A percentile compares a stretch with the other conserved stretches of the same genome.
Conservation (phyloP, 2,329 filamentous ascomycete species). For the Cyclaneusma minus region DNA sequence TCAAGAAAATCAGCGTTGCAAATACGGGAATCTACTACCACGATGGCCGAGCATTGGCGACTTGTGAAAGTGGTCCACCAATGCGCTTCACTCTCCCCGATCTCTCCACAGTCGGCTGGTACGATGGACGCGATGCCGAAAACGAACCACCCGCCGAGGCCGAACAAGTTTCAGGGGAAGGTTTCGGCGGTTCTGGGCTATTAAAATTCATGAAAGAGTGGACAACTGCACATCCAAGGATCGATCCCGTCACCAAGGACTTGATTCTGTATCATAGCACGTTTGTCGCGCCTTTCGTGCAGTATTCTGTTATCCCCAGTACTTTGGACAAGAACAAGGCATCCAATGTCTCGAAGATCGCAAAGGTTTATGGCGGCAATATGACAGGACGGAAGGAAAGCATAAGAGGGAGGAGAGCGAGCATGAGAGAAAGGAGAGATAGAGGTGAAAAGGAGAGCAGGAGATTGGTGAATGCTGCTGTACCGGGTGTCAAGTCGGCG, state of each 20-base stretch:
- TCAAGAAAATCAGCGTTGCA: slow-evolving; percentile 55
- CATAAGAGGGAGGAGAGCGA: no score
- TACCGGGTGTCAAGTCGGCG: slow-evolving; percentile 44
- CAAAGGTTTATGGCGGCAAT: no score
- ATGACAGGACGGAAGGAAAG: no score
- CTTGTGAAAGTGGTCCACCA: slow-evolving; percentile 56
- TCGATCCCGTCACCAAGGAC: slow-evolving; percentile 49
- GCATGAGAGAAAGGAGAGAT: no score
- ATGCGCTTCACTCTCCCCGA: slow-evolving; percentile 47
- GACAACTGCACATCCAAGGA: slow-evolving; percentile 54
- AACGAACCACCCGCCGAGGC: slow-evolving; percentile 21
- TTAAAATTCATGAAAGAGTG: slow-evolving; percentile 52
- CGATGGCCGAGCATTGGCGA: slow-evolving; percentile 51
- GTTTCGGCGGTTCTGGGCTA: slow-evolving; percentile 38
- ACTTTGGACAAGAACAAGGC: no score
- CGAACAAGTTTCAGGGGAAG: slow-evolving; percentile 26
- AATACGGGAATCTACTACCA: slow-evolving; percentile 55
- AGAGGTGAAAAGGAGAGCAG: no score
- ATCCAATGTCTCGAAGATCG: no score
- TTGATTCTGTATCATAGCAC: slow-evolving; percentile 53
- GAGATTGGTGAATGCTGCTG: slow-evolving; percentile 30
- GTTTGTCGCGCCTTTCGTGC: slow-evolving; percentile 48
- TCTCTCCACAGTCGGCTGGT: slow-evolving; percentile 57
- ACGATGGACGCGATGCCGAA: slow-evolving; percentile 41
- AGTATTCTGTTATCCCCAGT: slow-evolving; percentile 43